Evolutionary conservation across 768 basidiomycete genomes (phyloP), one percentile per base, ranked within the genome.

Genomic region (Floccularia luteovirens): DNA sequence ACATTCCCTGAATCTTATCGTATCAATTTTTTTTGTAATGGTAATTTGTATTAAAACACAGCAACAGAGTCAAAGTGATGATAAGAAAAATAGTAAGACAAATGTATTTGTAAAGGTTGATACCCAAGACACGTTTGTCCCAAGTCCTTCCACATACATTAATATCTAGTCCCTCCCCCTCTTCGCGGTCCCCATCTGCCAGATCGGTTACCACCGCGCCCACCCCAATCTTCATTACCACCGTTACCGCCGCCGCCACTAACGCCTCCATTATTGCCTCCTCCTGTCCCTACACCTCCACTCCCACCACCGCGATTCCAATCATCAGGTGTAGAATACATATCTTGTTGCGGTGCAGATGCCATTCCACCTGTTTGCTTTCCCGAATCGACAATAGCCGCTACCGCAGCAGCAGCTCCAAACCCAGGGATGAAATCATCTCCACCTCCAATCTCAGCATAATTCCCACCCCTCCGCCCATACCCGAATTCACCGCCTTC

Each of bases 341-440:
- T 62, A 23, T 81, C 77, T 27, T 75, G 72, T 47, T 78, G 79
- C 31, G 43, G 49, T 6, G 58, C 49, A 6, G 55, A 46, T 42
- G 48, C 48, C 50, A 59, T 51, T 49, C 51, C 52, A 51, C 51
- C 47, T 45, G 52, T 41, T 43, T 17, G 44, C 31, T 35, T 37
- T 3, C 55, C 56, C 11, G 52, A 52, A n/a, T n/a, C n/a, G n/a
- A n/a, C n/a, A n/a, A n/a, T n/a, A n/a, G n/a, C n/a, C n/a, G n/a
- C n/a, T n/a, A n/a, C n/a, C n/a, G n/a, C n/a, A n/a, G n/a, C n/a
- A n/a, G n/a, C n/a, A 5, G 62, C 62, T 8, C 77, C 73, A 43
- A 85, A 65, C 1, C 83, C 84, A 21, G 84, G 85, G 14, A 85
- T 77, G 45, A 70, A 67, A 44, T 78, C 78, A 31, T 82, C 82